phyloP scores from a whole-genome alignment of 139 green algal species.

The Haematococcus lacustris region DNA sequence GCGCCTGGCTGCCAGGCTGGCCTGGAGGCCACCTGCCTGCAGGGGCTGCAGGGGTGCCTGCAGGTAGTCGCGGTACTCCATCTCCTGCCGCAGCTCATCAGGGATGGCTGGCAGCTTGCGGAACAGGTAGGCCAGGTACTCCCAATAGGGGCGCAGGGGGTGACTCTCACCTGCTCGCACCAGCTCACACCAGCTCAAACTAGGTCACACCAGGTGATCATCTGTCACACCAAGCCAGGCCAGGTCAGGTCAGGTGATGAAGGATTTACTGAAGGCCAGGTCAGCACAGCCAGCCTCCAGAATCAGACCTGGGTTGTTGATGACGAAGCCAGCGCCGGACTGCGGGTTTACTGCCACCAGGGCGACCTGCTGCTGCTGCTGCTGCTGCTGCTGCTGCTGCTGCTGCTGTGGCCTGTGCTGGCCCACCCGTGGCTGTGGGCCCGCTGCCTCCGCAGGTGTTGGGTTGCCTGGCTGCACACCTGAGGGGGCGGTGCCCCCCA shows the following conservation, averaged over 20 bases:
- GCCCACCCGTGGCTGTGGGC: no score
- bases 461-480: neutral
- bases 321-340: conserved; percentile 14
- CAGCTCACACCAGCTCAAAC: no score
- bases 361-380: conserved; percentile 6
- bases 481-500: no score
- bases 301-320: conserved; percentile 30
- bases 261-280: no score
- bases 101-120: conserved; percentile 31
- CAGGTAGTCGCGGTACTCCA: conserved; percentile 87
- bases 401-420: conserved; percentile 4
- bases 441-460: conserved; percentile 9
- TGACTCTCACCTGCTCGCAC: conserved; percentile 31
- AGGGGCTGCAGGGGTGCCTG: conserved; percentile 50
- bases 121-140: conserved; percentile 93
- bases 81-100: conserved; percentile 55
- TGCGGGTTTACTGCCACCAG: conserved; percentile 3
- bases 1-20: neutral
- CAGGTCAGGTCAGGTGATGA: no score
- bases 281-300: no score
- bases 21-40: conserved; percentile 19
- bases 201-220: no score
- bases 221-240: no score
- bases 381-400: conserved; percentile 9
- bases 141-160: conserved; percentile 71